phyloP scores from a whole-genome alignment of 2,329 filamentous ascomycete species.

The Aspergillus brunneoviolaceus region DNA sequence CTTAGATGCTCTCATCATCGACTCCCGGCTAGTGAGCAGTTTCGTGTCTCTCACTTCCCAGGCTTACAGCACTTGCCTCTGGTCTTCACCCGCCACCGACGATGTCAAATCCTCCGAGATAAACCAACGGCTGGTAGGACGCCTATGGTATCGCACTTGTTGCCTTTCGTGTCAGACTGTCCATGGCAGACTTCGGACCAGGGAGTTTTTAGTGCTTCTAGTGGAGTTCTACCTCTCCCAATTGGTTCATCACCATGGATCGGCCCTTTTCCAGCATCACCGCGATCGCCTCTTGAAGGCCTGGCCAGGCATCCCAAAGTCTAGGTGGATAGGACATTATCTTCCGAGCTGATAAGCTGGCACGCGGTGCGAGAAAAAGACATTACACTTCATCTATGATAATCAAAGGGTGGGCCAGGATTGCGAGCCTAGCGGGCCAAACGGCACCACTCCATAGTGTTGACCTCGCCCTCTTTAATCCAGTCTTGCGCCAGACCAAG shows the following conservation, averaged over 20 bases:
- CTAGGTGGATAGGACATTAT: not conserved
- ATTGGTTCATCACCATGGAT: not conserved
- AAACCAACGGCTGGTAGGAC: conserved; percentile 3
- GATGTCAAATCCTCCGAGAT: conserved; percentile 18
- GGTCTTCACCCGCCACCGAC: conserved; percentile 3
- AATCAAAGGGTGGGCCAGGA: conserved; percentile 15
- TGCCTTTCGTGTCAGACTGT: conserved; percentile 13
- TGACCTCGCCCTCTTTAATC: not conserved
- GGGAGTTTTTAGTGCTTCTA: not conserved
- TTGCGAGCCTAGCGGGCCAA: conserved; percentile 17
- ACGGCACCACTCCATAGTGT: conserved; percentile 22
- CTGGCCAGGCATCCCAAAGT: not conserved
- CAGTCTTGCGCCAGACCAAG: not conserved
- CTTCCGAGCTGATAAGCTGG: conserved; percentile 5
- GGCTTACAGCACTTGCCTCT: not conserved
- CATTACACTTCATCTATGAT: conserved; percentile 8
- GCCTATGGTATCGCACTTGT: conserved; percentile 15
- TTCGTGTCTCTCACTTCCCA: not conserved
- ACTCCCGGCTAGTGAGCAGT: not conserved
- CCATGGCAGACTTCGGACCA: not conserved
- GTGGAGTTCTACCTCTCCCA: not conserved
- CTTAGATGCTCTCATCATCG: conserved; percentile 1
- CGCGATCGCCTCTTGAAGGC: not conserved
- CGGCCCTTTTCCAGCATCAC: not conserved
- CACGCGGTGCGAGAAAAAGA: conserved; percentile 14